These are phyloP conservation scores for Aspergillus homomorphus DNA, from an alignment of 495 filamentous ascomycete genomes.

Conservation along the genomic window DNA sequence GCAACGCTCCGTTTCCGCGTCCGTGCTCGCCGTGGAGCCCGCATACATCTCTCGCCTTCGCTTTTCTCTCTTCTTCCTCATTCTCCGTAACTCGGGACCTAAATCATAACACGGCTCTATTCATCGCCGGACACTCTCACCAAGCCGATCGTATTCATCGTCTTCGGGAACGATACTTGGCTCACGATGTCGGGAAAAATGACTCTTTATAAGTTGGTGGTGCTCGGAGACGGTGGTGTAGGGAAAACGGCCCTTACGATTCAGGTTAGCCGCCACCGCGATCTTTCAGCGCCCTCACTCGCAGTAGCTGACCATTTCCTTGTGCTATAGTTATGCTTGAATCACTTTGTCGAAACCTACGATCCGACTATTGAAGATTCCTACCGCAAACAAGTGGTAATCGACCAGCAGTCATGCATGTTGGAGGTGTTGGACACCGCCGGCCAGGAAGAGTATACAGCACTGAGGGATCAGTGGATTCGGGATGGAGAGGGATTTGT, in stretches of 20 bases:
- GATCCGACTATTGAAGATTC: conserved; percentile 98
- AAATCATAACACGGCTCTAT: conserved; percentile 12
- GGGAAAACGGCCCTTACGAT: conserved; percentile 98
- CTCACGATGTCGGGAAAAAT: conserved; percentile 72
- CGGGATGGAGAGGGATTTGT: conserved; percentile 97
- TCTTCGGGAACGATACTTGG: conserved; percentile 11
- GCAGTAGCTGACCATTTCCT: conserved; percentile 11
- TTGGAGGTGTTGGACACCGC: conserved; percentile 97
- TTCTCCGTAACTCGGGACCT: conserved; percentile 14
- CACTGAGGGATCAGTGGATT: conserved; percentile 96
- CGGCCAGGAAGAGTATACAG: conserved; percentile 99
- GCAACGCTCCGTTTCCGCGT: conserved; percentile 26
- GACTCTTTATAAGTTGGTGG: conserved; percentile 98
- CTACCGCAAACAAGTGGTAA: conserved; percentile 97
- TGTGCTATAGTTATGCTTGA: conserved; percentile 60
- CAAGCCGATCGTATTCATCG: conserved; percentile 1
- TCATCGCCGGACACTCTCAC: conserved; percentile 2
- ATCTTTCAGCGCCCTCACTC: conserved; percentile 10
- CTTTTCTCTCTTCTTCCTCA: conserved; percentile 13
- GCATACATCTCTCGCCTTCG: conserved; percentile 23
- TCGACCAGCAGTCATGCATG: conserved; percentile 96
- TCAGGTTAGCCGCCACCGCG: conserved; percentile 61
- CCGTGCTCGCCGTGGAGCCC: conserved; percentile 25
- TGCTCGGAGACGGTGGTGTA: conserved; percentile 88
- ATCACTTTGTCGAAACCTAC: conserved; percentile 84